Evolutionary conservation across 2,329 filamentous ascomycete genomes (phyloP).

Genomic region (Aspergillus sclerotialis): DNA sequence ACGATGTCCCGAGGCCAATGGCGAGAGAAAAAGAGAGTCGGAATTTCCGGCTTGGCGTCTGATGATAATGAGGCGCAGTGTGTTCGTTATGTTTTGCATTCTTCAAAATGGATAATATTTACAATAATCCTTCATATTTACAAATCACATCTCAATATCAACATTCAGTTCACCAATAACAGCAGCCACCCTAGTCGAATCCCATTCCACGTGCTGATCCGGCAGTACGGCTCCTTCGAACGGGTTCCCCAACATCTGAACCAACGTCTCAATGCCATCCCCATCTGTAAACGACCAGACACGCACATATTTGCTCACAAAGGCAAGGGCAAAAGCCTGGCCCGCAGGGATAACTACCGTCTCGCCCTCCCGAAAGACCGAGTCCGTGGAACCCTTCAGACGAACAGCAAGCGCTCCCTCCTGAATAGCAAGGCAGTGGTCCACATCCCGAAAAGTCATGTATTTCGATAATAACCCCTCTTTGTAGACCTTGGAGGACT

Average conservation of each 20-base stretch:
- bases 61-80: too few relatives aligned
- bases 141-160: conserved; percentile 7
- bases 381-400: conserved; percentile 28
- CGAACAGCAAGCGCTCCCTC: conserved; percentile 42
- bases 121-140: conserved; percentile 1
- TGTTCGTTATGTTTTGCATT: too few relatives aligned
- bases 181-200: conserved; percentile 12
- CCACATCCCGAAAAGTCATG: conserved; percentile 41
- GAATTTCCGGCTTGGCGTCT: too few relatives aligned
- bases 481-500: conserved; percentile 32
- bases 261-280: conserved; percentile 42
- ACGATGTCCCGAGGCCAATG: too few relatives aligned
- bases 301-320: conserved; percentile 42
- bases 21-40: too few relatives aligned
- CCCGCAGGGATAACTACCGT: conserved; percentile 44
- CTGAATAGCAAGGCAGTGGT: conserved; percentile 47
- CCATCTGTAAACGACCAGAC: conserved; percentile 46
- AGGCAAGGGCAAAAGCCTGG: conserved; percentile 39
- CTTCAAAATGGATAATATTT: too few relatives aligned
- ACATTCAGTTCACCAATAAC: conserved; percentile 14
- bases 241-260: conserved; percentile 32
- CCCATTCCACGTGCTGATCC: conserved; percentile 23
- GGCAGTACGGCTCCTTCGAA: conserved; percentile 33
- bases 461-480: conserved; percentile 28
- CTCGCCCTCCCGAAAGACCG: conserved; percentile 40